A percentile compares a stretch with the other conserved stretches of the same genome.
Evolutionary conservation across 2,329 filamentous ascomycete species (phyloP).

Genomic region (Penicillium sclerotigenum): DNA sequence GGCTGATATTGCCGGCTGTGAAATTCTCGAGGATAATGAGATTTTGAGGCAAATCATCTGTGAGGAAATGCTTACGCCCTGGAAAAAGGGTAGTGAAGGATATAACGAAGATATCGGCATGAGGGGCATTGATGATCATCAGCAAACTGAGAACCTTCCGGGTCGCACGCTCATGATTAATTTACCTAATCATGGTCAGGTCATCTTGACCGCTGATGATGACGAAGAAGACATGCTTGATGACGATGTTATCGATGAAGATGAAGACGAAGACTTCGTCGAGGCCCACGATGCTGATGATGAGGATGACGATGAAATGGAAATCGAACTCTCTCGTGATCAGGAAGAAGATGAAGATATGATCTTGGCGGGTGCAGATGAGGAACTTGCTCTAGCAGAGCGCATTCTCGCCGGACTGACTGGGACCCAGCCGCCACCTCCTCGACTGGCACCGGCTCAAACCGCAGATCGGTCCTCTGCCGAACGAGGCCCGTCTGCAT

Average conservation of each 20-base stretch:
- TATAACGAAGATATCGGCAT: conserved; percentile 74
- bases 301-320: conserved; percentile 44
- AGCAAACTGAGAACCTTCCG: conserved; percentile 54
- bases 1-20: conserved; percentile 84
- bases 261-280: conserved; percentile 46
- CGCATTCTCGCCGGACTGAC: conserved; percentile 74
- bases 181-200: conserved; percentile 42
- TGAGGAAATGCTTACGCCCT: conserved; percentile 83
- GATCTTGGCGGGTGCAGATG: conserved; percentile 55
- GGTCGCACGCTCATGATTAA: conserved; percentile 41
- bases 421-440: conserved; percentile 63
- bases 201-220: conserved; percentile 48
- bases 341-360: conserved; percentile 53
- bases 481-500: conserved; percentile 16
- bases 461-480: conserved; percentile 28
- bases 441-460: conserved; percentile 40
- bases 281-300: conserved; percentile 51
- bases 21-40: conserved; percentile 73
- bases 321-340: conserved; percentile 33
- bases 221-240: conserved; percentile 42
- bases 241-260: conserved; percentile 27
- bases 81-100: conserved; percentile 80
- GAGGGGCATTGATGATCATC: conserved; percentile 78
- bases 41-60: conserved; percentile 80
- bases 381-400: conserved; percentile 71